Conservation (phyloP, 768 basidiomycete genomes). For the Boletus barrowsii region DNA sequence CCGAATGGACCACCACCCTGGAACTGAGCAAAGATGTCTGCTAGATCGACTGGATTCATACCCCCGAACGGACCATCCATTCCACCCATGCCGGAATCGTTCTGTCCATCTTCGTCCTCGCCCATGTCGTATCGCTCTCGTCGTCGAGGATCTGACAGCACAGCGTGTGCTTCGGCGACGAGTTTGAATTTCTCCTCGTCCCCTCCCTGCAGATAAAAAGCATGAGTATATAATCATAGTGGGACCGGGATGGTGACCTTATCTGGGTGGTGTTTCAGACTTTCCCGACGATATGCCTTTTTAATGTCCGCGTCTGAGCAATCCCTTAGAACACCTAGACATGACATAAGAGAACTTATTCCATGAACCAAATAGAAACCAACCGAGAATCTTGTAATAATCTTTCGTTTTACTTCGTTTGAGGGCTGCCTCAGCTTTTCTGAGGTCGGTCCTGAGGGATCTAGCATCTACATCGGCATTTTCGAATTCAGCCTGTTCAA, state of each 20-base stretch:
- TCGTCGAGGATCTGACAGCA: constrained; percentile 73
- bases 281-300: constrained; percentile 88
- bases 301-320: constrained; percentile 75
- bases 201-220: constrained; percentile 57
- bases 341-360: background rate
- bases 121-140: constrained; percentile 78
- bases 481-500: constrained; percentile 67
- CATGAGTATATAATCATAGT: constrained; percentile 4
- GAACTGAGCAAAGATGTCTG: constrained; percentile 65
- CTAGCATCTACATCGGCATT: constrained; percentile 61
- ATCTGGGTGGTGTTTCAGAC: constrained; percentile 81
- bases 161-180: constrained; percentile 75
- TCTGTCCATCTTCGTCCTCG: constrained; percentile 74
- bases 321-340: constrained; percentile 44
- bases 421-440: constrained; percentile 76
- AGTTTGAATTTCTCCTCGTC: constrained; percentile 97
- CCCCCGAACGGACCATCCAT: constrained; percentile 43
- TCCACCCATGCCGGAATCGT: constrained; percentile 38
- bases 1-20: constrained; percentile 38
- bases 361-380: background rate
- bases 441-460: constrained; percentile 61
- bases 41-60: constrained; percentile 48
- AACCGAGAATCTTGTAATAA: constrained; percentile 75
- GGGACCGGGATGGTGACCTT: constrained; percentile 46
- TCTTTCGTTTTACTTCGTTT: constrained; percentile 91